Evolutionary conservation across 2,329 filamentous ascomycete species (phyloP).

Genomic region (Dactylellina leptospora): DNA sequence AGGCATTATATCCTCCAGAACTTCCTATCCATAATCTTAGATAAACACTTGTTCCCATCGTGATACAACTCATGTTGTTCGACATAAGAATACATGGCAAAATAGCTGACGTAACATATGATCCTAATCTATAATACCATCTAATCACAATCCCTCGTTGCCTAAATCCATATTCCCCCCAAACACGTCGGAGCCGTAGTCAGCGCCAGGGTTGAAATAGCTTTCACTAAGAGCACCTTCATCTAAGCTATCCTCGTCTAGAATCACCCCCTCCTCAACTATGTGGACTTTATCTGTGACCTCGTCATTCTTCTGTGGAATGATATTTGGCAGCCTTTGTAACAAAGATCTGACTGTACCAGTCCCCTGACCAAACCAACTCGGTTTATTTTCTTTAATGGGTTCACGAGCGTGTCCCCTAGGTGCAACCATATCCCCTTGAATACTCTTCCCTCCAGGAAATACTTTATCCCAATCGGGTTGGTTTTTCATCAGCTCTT

Average conservation of each 20-base stretch:
- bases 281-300: background rate
- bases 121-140: too few relatives aligned
- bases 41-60: too few relatives aligned
- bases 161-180: slow-evolving; percentile 10
- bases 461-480: slow-evolving; percentile 3
- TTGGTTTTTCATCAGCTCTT: slow-evolving; percentile 14
- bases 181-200: slow-evolving; percentile 12
- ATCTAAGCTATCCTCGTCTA: background rate
- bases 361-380: slow-evolving; percentile 6
- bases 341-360: slow-evolving; percentile 15
- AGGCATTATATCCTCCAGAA: too few relatives aligned
- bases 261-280: too few relatives aligned
- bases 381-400: background rate
- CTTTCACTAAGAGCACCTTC: slow-evolving; percentile 5
- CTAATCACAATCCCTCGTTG: slow-evolving; percentile 17
- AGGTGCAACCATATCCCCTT: slow-evolving; percentile 5
- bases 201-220: background rate
- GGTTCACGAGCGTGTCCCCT: slow-evolving; percentile 11
- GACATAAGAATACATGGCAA: too few relatives aligned
- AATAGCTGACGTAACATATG: too few relatives aligned
- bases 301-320: background rate
- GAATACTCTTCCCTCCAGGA: slow-evolving; percentile 6
- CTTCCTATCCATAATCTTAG: too few relatives aligned
- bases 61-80: too few relatives aligned
- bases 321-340: slow-evolving; percentile 12